A percentile compares a stretch with the other conserved stretches of the same genome.
Evolutionary conservation across 129 eudicot species (phyloP).

Genomic region (Arctium lappa): DNA sequence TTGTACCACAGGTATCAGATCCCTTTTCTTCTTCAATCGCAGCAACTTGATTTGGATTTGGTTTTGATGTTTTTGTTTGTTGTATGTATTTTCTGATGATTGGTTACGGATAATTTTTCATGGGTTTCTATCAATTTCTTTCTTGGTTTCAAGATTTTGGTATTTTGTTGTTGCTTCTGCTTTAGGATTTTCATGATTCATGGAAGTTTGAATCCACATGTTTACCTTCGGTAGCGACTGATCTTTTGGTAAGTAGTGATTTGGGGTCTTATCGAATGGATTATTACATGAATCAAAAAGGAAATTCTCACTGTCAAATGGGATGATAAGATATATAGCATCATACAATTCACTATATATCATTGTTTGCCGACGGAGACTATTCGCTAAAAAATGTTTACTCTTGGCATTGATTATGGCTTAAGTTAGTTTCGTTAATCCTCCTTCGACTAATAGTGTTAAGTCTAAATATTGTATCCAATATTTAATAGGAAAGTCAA

Average conservation of each 20-base stretch:
- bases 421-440: too few species aligned
- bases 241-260: not conserved
- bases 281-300: not conserved
- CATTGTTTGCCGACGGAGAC: too few species aligned
- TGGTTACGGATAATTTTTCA: not conserved
- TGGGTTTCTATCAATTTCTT: constrained; percentile 1
- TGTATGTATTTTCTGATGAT: not conserved
- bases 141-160: not conserved
- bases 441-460: too few species aligned
- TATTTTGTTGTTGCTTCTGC: not conserved
- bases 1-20: not conserved
- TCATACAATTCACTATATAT: too few species aligned
- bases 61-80: not conserved
- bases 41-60: not conserved
- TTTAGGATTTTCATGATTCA: not conserved
- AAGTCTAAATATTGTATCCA: too few species aligned
- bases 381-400: too few species aligned
- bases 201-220: not conserved
- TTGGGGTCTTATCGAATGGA: not conserved
- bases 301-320: not conserved
- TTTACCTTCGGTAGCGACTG: not conserved
- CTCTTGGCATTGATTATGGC: too few species aligned
- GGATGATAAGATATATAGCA: too few species aligned
- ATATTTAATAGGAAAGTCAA: too few species aligned
- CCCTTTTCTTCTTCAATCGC: not conserved